Evolutionary conservation across 208 protist genomes (phyloP), one percentile per base, ranked within the genome.

Genomic region (Strigomonas culicis): DNA sequence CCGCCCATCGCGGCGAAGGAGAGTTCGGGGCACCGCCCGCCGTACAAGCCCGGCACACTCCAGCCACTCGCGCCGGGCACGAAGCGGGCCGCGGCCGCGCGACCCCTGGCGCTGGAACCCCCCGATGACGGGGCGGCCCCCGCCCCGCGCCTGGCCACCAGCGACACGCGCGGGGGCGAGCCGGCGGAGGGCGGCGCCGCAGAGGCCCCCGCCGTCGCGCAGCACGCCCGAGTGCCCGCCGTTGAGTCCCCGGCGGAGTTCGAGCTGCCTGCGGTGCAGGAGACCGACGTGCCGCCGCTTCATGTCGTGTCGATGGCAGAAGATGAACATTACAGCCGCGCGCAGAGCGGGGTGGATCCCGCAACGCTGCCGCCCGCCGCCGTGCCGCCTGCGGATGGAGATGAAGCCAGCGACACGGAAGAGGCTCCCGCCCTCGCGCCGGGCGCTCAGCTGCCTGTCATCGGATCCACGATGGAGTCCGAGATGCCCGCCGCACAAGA

Each of bases 301-400:
- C 36, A 13, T 13, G 36, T 13, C 13, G 36, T 41, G 36, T 6
- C 36, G 36, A 13, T 17, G 8, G n/a, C n/a, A n/a, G n/a, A n/a
- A n/a, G n/a, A n/a, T n/a, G n/a, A n/a, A n/a, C n/a, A n/a, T n/a
- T n/a, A n/a, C n/a, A n/a, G n/a, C n/a, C n/a, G n/a, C n/a, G n/a
- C n/a, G n/a, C n/a, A n/a, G n/a, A n/a, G n/a, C 84, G 44, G 79
- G 77, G 19, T 94, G 84, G 84, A 52, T 88, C 22, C 73, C 82
- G 31, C 77, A 82, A 15, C 79, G 78, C 21, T 25, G 2, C 0
- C 60, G 47, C 50, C 34, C 24, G 52, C 70, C 67, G 13, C 34
- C 47, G 17, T 57, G 63, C n/a, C 66, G 53, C 34, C 27, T 71
- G 55, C 66, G 67, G 3, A 28, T 55, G 50, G 83, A 80, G 41